Conservation (phyloP, 345 rosid genomes). For the Gynandropsis gynandra region DNA sequence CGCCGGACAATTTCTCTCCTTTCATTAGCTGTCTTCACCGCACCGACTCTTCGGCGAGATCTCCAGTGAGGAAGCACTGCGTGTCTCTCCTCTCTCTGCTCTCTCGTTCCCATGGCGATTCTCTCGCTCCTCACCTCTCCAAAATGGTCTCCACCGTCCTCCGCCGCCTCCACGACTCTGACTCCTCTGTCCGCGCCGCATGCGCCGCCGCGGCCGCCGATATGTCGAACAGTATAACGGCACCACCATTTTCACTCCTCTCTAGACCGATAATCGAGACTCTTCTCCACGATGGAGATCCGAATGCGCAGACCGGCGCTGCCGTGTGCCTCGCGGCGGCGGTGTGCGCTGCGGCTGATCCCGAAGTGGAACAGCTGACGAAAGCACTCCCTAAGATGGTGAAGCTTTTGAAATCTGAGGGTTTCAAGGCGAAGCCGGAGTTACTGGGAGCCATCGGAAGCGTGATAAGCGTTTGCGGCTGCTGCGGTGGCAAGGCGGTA, state of each 20-base stretch:
- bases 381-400: slow-evolving; percentile 64
- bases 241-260: slow-evolving; percentile 45
- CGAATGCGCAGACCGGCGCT: slow-evolving; percentile 70
- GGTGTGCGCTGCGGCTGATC: slow-evolving; percentile 56
- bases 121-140: slow-evolving; percentile 64
- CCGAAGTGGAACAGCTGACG: slow-evolving; percentile 51
- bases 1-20: slow-evolving; percentile 49
- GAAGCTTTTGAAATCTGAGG: slow-evolving; percentile 53
- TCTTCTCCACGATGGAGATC: slow-evolving; percentile 58
- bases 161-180: slow-evolving; percentile 78
- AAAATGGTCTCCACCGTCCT: slow-evolving; percentile 69
- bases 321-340: slow-evolving; percentile 78
- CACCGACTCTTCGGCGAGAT: slow-evolving; percentile 63
- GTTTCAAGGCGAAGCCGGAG: slow-evolving; percentile 71
- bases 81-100: slow-evolving; percentile 63
- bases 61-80: slow-evolving; percentile 80
- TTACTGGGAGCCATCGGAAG: slow-evolving; percentile 61
- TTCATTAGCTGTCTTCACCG: slow-evolving; percentile 68
- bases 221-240: slow-evolving; percentile 54
- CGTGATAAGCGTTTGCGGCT: slow-evolving; percentile 48
- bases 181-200: slow-evolving; percentile 78
- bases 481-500: slow-evolving; percentile 40
- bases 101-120: slow-evolving; percentile 67
- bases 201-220: slow-evolving; percentile 63
- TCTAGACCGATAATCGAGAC: slow-evolving; percentile 59